phyloP scores from a whole-genome alignment of 2,329 filamentous ascomycete species.

The Claviceps paspali region DNA sequence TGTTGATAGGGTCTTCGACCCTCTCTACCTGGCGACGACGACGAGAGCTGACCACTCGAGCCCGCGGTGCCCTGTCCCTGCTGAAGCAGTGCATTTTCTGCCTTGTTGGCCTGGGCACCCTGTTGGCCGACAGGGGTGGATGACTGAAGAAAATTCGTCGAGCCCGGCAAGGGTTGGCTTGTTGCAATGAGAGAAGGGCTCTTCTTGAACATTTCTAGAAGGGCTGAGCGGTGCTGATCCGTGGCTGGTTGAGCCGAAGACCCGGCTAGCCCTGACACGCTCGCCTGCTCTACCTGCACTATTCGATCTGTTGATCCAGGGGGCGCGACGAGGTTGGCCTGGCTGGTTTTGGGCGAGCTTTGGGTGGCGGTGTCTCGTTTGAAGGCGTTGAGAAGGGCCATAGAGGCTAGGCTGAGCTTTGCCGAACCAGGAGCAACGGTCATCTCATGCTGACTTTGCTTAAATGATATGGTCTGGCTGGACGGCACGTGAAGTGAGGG shows the following conservation, averaged over 20 bases:
- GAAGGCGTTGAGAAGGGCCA: constrained; percentile 30
- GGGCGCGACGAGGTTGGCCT: neutral
- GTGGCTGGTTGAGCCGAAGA: constrained; percentile 11
- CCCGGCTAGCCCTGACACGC: constrained; percentile 15
- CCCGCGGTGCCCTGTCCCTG: constrained; percentile 1
- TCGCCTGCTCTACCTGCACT: constrained; percentile 1
- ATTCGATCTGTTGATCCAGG: neutral
- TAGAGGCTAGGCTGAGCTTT: constrained; percentile 25
- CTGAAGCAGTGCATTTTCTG: neutral
- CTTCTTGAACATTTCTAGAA: constrained; percentile 41
- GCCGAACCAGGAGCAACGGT: constrained; percentile 8
- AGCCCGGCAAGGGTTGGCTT: neutral
- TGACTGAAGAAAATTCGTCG: too few species aligned
- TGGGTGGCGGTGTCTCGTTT: constrained; percentile 14
- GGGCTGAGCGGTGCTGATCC: constrained; percentile 28
- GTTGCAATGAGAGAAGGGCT: constrained; percentile 6
- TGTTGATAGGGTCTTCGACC: neutral
- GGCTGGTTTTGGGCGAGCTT: neutral
- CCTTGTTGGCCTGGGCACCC: neutral
- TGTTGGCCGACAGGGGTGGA: neutral
- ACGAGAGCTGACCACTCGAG: neutral
- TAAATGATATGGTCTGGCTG: neutral
- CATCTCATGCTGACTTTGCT: constrained; percentile 4
- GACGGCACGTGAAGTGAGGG: neutral
- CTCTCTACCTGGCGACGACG: constrained; percentile 7